These are phyloP conservation scores for Verruconis gallopava DNA, from an alignment of 2,329 filamentous ascomycete species.

Conservation along the genomic window DNA sequence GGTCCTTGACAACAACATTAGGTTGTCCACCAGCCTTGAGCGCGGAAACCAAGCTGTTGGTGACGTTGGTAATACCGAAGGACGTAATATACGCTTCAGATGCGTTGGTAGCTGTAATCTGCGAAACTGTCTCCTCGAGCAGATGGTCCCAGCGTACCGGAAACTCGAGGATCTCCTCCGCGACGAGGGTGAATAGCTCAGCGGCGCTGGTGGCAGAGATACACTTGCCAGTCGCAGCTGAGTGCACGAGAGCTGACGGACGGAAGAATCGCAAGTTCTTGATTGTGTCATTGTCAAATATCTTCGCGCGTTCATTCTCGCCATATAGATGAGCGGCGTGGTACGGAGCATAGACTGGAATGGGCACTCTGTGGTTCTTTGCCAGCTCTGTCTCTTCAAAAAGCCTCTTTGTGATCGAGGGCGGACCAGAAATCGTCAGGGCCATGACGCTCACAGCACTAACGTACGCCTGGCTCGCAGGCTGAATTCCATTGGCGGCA, in stretches of 20 bases:
- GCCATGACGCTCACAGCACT: constrained; percentile 47
- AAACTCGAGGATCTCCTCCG: constrained; percentile 33
- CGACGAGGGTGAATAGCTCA: constrained; percentile 30
- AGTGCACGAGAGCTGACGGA: constrained; percentile 33
- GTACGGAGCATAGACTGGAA: constrained; percentile 45
- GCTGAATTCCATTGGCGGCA: constrained; percentile 36
- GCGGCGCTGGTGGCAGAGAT: constrained; percentile 32
- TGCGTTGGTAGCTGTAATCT: constrained; percentile 30
- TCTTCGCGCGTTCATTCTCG: constrained; percentile 37
- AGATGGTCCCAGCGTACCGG: constrained; percentile 38
- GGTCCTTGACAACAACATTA: constrained; percentile 30
- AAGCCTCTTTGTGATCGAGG: constrained; percentile 38
- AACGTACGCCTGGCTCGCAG: constrained; percentile 42
- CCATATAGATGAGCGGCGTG: constrained; percentile 44
- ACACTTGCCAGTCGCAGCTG: constrained; percentile 33
- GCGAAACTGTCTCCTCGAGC: constrained; percentile 33
- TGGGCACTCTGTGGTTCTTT: constrained; percentile 37
- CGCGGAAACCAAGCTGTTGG: constrained; percentile 41
- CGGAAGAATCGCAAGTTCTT: constrained; percentile 29
- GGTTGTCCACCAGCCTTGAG: constrained; percentile 37
- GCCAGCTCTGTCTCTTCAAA: constrained; percentile 37
- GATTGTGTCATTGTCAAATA: constrained; percentile 30
- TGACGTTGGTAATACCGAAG: constrained; percentile 40
- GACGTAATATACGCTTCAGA: constrained; percentile 33
- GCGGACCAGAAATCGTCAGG: constrained; percentile 46